Conservation (phyloP, 2,329 filamentous ascomycete genomes). For the Clonostachys byssicola region DNA sequence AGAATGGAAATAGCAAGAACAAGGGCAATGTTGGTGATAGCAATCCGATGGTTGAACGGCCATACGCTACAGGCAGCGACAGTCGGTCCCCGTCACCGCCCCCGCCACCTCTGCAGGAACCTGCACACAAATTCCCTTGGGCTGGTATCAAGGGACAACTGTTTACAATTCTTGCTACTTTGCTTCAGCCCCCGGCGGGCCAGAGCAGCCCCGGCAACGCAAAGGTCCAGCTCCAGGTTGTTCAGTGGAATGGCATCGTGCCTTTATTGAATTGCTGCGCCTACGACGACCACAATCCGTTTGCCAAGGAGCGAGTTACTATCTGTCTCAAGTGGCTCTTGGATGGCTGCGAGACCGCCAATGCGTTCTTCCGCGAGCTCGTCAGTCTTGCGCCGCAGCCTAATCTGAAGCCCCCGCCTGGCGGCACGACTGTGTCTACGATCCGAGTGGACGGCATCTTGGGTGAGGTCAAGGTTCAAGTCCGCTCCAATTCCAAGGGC, state of each 20-base stretch:
- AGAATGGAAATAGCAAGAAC: slow-evolving; percentile 1
- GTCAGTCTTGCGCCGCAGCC: slow-evolving; percentile 38
- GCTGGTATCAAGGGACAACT: slow-evolving; percentile 85
- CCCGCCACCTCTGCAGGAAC: slow-evolving; percentile 50
- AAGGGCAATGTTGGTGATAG: slow-evolving; percentile 7
- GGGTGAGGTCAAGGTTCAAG: slow-evolving; percentile 52
- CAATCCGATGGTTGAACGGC: slow-evolving; percentile 56
- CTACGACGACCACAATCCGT: slow-evolving; percentile 91
- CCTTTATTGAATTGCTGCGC: slow-evolving; percentile 84
- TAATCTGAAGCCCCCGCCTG: slow-evolving; percentile 25
- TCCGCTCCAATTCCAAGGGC: slow-evolving; percentile 27
- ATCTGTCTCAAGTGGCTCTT: slow-evolving; percentile 83
- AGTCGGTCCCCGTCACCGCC: slow-evolving; percentile 28
- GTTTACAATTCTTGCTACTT: slow-evolving; percentile 81
- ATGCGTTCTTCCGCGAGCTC: slow-evolving; percentile 65
- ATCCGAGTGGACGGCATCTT: slow-evolving; percentile 51
- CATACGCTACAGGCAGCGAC: slow-evolving; percentile 38
- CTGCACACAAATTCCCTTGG: slow-evolving; percentile 62
- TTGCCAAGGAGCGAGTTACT: slow-evolving; percentile 86
- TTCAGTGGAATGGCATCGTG: slow-evolving; percentile 80
- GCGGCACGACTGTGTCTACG: slow-evolving; percentile 30
- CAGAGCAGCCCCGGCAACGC: slow-evolving; percentile 60
- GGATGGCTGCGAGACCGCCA: slow-evolving; percentile 70
- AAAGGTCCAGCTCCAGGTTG: slow-evolving; percentile 82
- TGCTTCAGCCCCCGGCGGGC: slow-evolving; percentile 76